Conservation (phyloP, 2,329 filamentous ascomycete genomes). For the Sporothrix protearum region DNA sequence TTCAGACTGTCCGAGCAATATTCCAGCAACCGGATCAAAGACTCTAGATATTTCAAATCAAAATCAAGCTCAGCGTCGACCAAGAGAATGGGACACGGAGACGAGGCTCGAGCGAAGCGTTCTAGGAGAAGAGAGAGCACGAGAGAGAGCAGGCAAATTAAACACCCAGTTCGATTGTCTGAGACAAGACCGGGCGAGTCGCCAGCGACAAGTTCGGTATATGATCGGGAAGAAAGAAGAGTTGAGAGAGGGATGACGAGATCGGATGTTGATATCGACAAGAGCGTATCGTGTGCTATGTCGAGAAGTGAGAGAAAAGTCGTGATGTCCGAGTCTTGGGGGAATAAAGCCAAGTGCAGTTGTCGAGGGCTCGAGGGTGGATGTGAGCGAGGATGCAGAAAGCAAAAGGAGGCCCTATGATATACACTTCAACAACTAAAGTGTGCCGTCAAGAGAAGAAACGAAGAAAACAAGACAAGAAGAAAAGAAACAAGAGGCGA, state of each 20-base stretch:
- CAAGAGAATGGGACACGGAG: conserved; percentile 11
- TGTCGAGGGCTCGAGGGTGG: background rate
- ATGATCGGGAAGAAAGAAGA: background rate
- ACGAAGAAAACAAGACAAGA: background rate
- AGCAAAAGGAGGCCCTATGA: background rate
- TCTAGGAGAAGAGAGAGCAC: background rate
- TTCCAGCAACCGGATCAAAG: conserved; percentile 34
- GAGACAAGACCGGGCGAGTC: conserved; percentile 30
- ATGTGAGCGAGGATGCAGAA: background rate
- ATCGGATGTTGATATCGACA: background rate
- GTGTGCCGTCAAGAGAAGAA: background rate
- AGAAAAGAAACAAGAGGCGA: conserved; percentile 8
- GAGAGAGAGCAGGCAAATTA: background rate
- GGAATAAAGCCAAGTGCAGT: background rate
- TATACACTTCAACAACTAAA: background rate
- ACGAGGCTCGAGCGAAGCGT: background rate
- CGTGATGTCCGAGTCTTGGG: background rate
- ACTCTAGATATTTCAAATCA: background rate
- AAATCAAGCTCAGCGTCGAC: conserved; percentile 5
- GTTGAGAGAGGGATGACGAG: background rate
- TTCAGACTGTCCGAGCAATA: conserved; percentile 32
- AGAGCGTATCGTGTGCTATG: conserved; percentile 1
- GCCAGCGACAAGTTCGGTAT: conserved; percentile 22
- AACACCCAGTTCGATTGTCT: conserved; percentile 29
- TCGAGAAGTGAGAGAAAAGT: background rate